Evolutionary conservation across 179 eudicot species (phyloP), one percentile per base, ranked within the genome.

Genomic region (Beta macrorhiza): DNA sequence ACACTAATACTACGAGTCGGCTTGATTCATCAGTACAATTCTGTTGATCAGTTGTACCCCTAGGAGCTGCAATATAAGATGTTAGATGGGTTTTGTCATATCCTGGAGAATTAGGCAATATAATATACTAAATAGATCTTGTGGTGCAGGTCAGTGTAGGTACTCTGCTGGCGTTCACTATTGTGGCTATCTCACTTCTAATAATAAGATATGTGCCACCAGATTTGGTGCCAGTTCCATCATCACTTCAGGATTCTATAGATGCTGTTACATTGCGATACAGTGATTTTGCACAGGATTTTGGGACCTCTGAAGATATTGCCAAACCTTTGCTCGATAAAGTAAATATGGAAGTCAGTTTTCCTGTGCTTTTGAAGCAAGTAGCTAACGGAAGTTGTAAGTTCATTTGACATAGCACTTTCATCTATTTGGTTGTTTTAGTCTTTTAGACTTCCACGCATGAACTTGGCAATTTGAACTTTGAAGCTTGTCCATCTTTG

Each of bases 131-230:
- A 77, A 14, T 59, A 13, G 5, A 82, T 73, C 70, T 78, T 67
- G 51, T 73, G 63, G 13, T 86, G 81, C 93, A 95, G 98, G 99
- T 95, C 75, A 95, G 99, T 75, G 97, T 95, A 74, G 98, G 97
- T 73, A 95, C 98, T 20, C 97, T 95, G 80, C 87, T 95, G 82
- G 98, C 98, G 16, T 95, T 95, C 82, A 95, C 98, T 7, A 93
- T 90, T 92, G 99, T 95, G 55, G 97, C 99, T 44, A 87, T 95
- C 80, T 95, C 98, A 29, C 94, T 95, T 68, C 70, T 95, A 77
- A 87, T 95, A 80, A 87, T 93, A 45, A 87, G 99, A 87, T 95
- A 95, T 80, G 98, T 95, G 76, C 97, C 98, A 84, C 99, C 99
- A 37, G 90, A 91, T 82, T 90, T 79, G 88, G 92, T 92, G 80